Conservation (phyloP, 2,329 filamentous ascomycete genomes). For the Laburnicola sp. region DNA sequence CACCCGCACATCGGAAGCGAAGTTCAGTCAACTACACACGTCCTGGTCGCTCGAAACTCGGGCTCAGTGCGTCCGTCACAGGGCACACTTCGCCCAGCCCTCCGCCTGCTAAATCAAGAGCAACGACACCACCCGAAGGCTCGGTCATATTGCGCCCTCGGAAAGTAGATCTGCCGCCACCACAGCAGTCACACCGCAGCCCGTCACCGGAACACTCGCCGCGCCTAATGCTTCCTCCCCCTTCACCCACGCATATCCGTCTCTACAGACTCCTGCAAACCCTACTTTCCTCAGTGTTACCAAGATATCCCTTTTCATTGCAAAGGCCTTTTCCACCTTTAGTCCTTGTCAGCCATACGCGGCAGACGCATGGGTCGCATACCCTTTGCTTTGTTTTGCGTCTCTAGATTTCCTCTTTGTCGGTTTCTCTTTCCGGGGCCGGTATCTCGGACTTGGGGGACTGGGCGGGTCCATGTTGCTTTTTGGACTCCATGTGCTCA, state of each 20-base stretch:
- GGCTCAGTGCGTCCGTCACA: slow-evolving; percentile 26
- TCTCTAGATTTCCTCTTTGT: slow-evolving; percentile 60
- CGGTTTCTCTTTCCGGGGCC: slow-evolving; percentile 17
- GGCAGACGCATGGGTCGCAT: slow-evolving; percentile 64
- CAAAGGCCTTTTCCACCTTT: slow-evolving; percentile 68
- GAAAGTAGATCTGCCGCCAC: slow-evolving; percentile 32
- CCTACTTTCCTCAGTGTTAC: slow-evolving; percentile 41
- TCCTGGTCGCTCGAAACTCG: slow-evolving; percentile 40
- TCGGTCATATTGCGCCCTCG: slow-evolving; percentile 36
- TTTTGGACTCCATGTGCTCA: slow-evolving; percentile 52
- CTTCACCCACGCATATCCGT: slow-evolving; percentile 10
- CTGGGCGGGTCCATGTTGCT: slow-evolving; percentile 48
- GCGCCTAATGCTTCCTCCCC: slow-evolving; percentile 41
- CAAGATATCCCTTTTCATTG: slow-evolving; percentile 65
- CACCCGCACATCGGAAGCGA: slow-evolving; percentile 27
- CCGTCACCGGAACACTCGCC: slow-evolving; percentile 15
- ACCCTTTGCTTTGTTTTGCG: slow-evolving; percentile 70
- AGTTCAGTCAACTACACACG: slow-evolving; percentile 32
- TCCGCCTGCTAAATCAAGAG: slow-evolving; percentile 19
- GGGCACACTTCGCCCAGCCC: slow-evolving; percentile 41
- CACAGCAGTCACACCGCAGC: slow-evolving; percentile 5
- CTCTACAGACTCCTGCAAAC: slow-evolving; percentile 26
- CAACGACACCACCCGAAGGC: slow-evolving; percentile 31
- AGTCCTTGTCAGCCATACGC: slow-evolving; percentile 73
- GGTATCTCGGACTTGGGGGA: slow-evolving; percentile 34